A percentile compares a stretch with the other conserved stretches of the same genome.
Evolutionary conservation across 1,139 yeast genomes (phyloP).

Genomic region (Debaryomyces coudertii): DNA sequence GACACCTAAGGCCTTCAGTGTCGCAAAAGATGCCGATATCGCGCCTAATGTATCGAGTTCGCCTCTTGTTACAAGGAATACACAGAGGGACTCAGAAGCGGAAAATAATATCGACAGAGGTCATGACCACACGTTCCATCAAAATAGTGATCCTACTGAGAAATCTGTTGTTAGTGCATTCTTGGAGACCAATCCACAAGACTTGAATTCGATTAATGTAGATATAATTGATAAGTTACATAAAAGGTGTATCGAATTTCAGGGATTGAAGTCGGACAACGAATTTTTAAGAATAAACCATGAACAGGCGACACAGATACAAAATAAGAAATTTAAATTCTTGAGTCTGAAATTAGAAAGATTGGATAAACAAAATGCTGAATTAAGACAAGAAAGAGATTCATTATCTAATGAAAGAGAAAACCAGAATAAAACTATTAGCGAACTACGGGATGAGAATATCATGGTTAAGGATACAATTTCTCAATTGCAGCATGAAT

Average conservation of each 20-base stretch:
- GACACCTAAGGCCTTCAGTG: constrained; percentile 47
- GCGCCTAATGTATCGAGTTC: constrained; percentile 20
- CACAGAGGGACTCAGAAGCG: not conserved
- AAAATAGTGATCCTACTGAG: constrained; percentile 6
- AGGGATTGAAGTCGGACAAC: constrained; percentile 54
- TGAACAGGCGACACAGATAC: constrained; percentile 53
- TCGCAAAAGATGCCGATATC: constrained; percentile 37
- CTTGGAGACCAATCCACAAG: constrained; percentile 33
- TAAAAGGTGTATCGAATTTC: constrained; percentile 49
- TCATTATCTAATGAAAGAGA: constrained; percentile 28
- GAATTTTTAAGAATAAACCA: constrained; percentile 53
- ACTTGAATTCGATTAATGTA: constrained; percentile 24
- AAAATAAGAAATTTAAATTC: constrained; percentile 23
- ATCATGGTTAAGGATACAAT: constrained; percentile 25
- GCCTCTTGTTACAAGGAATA: constrained; percentile 20
- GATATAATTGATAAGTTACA: constrained; percentile 39
- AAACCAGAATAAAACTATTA: constrained; percentile 14
- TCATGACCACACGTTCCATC: constrained; percentile 10
- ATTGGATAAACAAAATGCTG: constrained; percentile 29
- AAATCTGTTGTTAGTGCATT: constrained; percentile 29
- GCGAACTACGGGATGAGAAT: constrained; percentile 25
- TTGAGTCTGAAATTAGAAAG: constrained; percentile 31
- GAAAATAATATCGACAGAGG: not conserved
- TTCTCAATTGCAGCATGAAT: constrained; percentile 20
- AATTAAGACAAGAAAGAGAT: constrained; percentile 31